Evolutionary conservation across 2,329 filamentous ascomycete genomes (phyloP).

Genomic region (Juglanconis sp.): DNA sequence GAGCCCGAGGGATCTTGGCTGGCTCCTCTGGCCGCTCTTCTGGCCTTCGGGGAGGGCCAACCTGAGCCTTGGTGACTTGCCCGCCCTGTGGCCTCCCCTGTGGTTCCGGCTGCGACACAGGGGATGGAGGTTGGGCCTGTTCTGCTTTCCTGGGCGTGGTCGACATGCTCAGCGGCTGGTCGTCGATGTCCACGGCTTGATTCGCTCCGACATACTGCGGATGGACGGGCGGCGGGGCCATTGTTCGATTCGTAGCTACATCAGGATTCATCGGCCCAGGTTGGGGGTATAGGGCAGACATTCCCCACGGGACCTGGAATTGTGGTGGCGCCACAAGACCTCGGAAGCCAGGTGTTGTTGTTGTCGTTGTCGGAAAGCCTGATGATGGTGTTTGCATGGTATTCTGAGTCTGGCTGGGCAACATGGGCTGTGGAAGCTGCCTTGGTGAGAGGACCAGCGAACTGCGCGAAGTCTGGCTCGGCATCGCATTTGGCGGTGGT

Average conservation of each 20-base stretch:
- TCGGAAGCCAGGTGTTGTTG: neutral
- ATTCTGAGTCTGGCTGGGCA: neutral
- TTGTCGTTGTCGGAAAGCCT: neutral
- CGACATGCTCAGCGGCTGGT: neutral
- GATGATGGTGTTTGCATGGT: neutral
- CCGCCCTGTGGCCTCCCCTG: neutral
- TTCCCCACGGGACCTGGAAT: constrained; percentile 3
- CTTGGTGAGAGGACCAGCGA: constrained; percentile 20
- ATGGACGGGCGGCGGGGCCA: neutral
- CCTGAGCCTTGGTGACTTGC: neutral
- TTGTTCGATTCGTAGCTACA: neutral
- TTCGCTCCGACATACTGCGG: neutral
- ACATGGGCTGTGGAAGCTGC: constrained; percentile 11
- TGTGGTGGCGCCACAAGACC: neutral
- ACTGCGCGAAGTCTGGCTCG: constrained; percentile 8
- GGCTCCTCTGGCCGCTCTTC: neutral
- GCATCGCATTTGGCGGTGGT: neutral
- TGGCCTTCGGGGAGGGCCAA: neutral
- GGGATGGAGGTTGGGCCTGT: neutral
- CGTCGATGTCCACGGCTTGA: neutral
- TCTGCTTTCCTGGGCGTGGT: neutral
- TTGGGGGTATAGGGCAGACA: constrained; percentile 7
- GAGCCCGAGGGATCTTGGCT: neutral
- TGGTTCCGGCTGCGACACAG: neutral
- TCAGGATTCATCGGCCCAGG: neutral